phyloP scores from a whole-genome alignment of 2,329 filamentous ascomycete species.

The Alternaria sp. region DNA sequence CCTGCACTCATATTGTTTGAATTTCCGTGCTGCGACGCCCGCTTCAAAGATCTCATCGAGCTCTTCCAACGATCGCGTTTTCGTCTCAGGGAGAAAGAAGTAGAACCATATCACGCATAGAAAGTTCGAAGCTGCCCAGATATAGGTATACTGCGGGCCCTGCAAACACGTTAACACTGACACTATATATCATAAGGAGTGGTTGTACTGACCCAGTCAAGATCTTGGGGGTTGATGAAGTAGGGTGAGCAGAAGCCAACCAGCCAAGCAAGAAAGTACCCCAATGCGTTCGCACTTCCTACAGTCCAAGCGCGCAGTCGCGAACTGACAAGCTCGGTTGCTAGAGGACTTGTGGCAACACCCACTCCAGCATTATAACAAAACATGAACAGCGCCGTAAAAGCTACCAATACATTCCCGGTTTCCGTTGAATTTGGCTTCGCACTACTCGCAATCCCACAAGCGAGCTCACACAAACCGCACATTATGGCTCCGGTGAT shows the following conservation, averaged over 20 bases:
- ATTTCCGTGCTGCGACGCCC: conserved; percentile 29
- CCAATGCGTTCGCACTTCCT: conserved; percentile 44
- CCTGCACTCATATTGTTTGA: conserved; percentile 30
- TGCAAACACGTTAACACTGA: conserved; percentile 3
- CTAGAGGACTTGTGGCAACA: conserved; percentile 43
- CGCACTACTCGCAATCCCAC: conserved; percentile 50
- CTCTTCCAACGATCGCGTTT: conserved; percentile 36
- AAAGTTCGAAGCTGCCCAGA: conserved; percentile 45
- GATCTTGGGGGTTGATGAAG: conserved; percentile 50
- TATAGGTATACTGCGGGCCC: conserved; percentile 34
- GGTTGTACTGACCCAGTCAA: conserved; percentile 47
- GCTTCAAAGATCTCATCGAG: conserved; percentile 42
- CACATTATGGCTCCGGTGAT: conserved; percentile 58
- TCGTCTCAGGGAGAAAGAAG: conserved; percentile 65
- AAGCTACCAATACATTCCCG: conserved; percentile 42
- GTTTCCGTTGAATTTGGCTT: conserved; percentile 32
- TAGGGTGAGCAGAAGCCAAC: conserved; percentile 50
- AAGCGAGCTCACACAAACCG: conserved; percentile 56
- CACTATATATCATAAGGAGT: not conserved
- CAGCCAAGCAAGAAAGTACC: conserved; percentile 49
- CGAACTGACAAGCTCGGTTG: conserved; percentile 43
- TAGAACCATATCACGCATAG: conserved; percentile 65
- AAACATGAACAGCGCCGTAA: conserved; percentile 49
- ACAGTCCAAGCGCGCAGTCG: conserved; percentile 49
- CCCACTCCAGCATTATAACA: conserved; percentile 48